Evolutionary conservation across 805 yeast genomes (phyloP).

Genomic region (Citeromyces matritensis): DNA sequence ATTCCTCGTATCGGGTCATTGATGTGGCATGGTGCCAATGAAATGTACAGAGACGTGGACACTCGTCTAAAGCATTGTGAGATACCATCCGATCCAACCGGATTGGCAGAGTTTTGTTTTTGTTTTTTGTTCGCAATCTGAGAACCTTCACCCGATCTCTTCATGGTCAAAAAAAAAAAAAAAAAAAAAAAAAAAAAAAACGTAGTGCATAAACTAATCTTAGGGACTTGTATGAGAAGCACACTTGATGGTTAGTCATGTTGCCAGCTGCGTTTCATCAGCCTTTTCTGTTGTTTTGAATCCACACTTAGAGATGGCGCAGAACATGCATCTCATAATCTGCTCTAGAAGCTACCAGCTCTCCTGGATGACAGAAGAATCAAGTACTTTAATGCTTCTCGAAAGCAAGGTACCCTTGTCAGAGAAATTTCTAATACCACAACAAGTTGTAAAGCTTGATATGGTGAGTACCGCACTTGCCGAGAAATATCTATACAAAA

Average conservation of each 20-base stretch:
- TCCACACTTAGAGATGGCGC: too few relatives aligned
- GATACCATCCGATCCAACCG: conserved; percentile 17
- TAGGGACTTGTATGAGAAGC: background rate
- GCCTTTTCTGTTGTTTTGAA: too few relatives aligned
- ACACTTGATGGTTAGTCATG: background rate
- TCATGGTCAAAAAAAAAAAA: background rate
- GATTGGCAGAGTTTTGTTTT: background rate
- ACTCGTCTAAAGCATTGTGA: conserved; percentile 59
- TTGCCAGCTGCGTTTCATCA: conserved; percentile 5
- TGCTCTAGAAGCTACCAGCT: too few relatives aligned
- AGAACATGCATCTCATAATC: too few relatives aligned
- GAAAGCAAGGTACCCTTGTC: too few relatives aligned
- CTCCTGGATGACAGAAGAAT: too few relatives aligned
- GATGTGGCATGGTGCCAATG: conserved; percentile 74
- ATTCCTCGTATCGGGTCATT: conserved; percentile 65
- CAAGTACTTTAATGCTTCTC: too few relatives aligned
- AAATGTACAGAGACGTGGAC: conserved; percentile 53
- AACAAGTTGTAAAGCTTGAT: too few relatives aligned
- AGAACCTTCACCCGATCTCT: background rate
- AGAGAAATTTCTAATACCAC: too few relatives aligned
- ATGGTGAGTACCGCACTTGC: too few relatives aligned
- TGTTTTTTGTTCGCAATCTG: background rate
- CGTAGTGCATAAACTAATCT: background rate
- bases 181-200: background rate
- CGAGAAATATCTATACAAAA: too few relatives aligned